These are phyloP conservation scores for Castanea sativa DNA, from an alignment of 306 rosid species.

Conservation along the genomic window DNA sequence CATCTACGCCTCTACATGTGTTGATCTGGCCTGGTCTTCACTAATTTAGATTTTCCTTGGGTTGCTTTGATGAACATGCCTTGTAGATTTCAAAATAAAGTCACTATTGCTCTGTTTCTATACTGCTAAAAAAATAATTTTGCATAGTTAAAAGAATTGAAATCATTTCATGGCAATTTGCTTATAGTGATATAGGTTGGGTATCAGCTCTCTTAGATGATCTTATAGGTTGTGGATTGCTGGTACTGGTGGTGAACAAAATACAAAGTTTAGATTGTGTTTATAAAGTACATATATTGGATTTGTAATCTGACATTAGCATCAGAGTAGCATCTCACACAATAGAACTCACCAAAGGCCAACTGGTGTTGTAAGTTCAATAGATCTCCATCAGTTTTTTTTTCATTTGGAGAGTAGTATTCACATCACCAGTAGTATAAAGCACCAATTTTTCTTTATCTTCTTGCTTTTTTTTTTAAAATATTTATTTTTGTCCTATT, in stretches of 20 bases:
- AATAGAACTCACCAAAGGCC: background rate
- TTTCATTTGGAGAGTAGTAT: background rate
- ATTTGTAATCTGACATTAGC: background rate
- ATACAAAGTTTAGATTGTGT: background rate
- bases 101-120: background rate
- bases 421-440: background rate
- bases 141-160: background rate
- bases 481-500: background rate
- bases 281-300: background rate
- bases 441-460: slow-evolving; percentile 5
- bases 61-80: background rate
- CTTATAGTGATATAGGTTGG: background rate
- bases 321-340: background rate
- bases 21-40: background rate
- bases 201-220: background rate
- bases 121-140: background rate
- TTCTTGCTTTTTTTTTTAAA: background rate
- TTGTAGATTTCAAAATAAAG: background rate
- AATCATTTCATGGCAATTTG: background rate
- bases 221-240: slow-evolving; percentile 4
- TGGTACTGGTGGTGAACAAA: slow-evolving; percentile 9
- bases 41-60: background rate
- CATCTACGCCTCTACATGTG: background rate
- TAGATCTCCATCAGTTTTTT: background rate
- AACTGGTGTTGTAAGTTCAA: background rate